A percentile compares a stretch with the other conserved stretches of the same genome.
These are phyloP conservation scores for Talaromyces albobiverticillius DNA, from an alignment of 2,329 filamentous ascomycete species.

Conservation along the genomic window DNA sequence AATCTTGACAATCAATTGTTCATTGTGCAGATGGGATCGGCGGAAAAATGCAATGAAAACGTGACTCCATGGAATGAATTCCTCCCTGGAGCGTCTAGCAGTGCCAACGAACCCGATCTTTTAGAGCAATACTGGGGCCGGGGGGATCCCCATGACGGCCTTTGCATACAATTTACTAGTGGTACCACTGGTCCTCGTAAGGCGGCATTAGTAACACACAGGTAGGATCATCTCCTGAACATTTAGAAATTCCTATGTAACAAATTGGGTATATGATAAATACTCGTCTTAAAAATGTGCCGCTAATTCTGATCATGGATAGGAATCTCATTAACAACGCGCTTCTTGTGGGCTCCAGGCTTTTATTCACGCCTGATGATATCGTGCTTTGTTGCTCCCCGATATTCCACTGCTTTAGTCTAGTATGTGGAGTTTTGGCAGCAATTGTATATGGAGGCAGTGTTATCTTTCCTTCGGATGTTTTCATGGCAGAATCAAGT, in stretches of 20 bases:
- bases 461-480: constrained; percentile 66
- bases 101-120: background rate
- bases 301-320: background rate
- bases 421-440: constrained; percentile 67
- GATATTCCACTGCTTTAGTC: constrained; percentile 74
- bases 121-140: constrained; percentile 19
- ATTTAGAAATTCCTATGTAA: background rate
- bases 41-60: background rate
- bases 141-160: constrained; percentile 47
- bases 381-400: constrained; percentile 72
- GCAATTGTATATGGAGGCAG: constrained; percentile 65
- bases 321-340: background rate
- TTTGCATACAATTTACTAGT: constrained; percentile 63
- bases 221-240: constrained; percentile 36
- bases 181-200: constrained; percentile 66
- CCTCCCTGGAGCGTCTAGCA: background rate
- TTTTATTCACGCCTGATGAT: constrained; percentile 60
- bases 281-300: background rate
- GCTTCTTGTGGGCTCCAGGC: constrained; percentile 60
- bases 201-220: constrained; percentile 66
- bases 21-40: background rate
- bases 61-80: background rate
- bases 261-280: background rate
- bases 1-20: background rate
- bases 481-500: constrained; percentile 49